A percentile compares a stretch with the other conserved stretches of the same genome.
phyloP scores from a whole-genome alignment of 257 asterid species.

The Osmanthus fragrans region DNA sequence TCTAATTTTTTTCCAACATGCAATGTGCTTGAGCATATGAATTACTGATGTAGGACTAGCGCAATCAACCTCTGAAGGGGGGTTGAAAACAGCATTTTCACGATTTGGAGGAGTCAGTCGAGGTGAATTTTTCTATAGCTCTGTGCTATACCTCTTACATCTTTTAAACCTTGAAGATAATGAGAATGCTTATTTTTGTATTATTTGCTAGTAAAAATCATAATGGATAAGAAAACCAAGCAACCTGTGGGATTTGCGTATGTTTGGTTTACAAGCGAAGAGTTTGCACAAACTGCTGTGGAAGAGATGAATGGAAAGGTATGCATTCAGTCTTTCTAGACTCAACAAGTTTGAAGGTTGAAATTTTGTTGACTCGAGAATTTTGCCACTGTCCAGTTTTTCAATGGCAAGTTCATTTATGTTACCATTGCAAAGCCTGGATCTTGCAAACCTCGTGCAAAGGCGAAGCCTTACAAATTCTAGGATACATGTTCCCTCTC shows the following conservation, averaged over 20 bases:
- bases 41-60: conserved; percentile 45
- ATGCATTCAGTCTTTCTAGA: conserved; percentile 10
- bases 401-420: conserved; percentile 50
- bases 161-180: not conserved
- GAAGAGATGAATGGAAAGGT: conserved; percentile 60
- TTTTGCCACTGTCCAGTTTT: conserved; percentile 40
- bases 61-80: conserved; percentile 44
- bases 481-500: conserved; percentile 25
- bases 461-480: conserved; percentile 43
- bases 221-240: conserved; percentile 46
- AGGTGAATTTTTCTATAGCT: conserved; percentile 34
- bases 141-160: not conserved
- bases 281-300: conserved; percentile 42
- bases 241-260: conserved; percentile 57
- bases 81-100: conserved; percentile 41
- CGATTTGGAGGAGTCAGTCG: conserved; percentile 50
- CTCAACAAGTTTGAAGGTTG: conserved; percentile 2
- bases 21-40: not conserved
- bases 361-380: conserved; percentile 1
- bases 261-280: conserved; percentile 49
- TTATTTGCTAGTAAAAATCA: conserved; percentile 44
- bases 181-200: conserved; percentile 2
- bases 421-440: conserved; percentile 48
- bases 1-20: not conserved
- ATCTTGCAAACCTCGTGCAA: conserved; percentile 39